phyloP scores from a whole-genome alignment of 2,329 filamentous ascomycete genomes.

The Botrytis hyacinthi region DNA sequence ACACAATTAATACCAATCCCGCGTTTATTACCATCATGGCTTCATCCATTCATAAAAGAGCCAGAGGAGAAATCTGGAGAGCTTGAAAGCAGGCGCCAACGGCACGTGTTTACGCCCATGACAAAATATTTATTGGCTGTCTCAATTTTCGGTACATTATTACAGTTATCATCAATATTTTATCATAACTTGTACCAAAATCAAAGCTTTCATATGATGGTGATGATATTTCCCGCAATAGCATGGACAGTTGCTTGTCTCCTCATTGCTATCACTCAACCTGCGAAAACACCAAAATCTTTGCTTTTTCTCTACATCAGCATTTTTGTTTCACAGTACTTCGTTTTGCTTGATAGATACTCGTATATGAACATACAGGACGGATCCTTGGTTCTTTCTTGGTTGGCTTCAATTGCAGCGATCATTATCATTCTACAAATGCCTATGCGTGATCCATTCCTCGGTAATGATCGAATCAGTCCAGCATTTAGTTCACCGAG shows the following conservation, averaged over 20 bases:
- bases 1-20: conserved; percentile 31
- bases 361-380: conserved; percentile 22
- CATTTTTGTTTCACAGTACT: conserved; percentile 31
- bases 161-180: conserved; percentile 38
- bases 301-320: conserved; percentile 29
- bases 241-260: conserved; percentile 33
- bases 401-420: conserved; percentile 46
- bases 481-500: conserved; percentile 55
- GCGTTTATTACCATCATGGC: conserved; percentile 48
- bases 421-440: conserved; percentile 60
- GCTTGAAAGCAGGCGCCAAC: conserved; percentile 33
- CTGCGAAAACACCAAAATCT: conserved; percentile 31
- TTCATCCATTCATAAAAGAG: conserved; percentile 50
- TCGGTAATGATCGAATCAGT: conserved; percentile 58
- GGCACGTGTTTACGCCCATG: conserved; percentile 32
- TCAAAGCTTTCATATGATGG: conserved; percentile 41
- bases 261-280: conserved; percentile 29
- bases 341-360: conserved; percentile 38
- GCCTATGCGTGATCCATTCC: conserved; percentile 63
- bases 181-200: conserved; percentile 28
- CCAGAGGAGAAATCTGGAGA: conserved; percentile 38
- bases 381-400: conserved; percentile 33
- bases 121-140: conserved; percentile 41
- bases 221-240: conserved; percentile 32
- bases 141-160: conserved; percentile 41